Base-by-base conservation (phyloP, 129 eudicot genomes). In the Lactuca saligna region DNA sequence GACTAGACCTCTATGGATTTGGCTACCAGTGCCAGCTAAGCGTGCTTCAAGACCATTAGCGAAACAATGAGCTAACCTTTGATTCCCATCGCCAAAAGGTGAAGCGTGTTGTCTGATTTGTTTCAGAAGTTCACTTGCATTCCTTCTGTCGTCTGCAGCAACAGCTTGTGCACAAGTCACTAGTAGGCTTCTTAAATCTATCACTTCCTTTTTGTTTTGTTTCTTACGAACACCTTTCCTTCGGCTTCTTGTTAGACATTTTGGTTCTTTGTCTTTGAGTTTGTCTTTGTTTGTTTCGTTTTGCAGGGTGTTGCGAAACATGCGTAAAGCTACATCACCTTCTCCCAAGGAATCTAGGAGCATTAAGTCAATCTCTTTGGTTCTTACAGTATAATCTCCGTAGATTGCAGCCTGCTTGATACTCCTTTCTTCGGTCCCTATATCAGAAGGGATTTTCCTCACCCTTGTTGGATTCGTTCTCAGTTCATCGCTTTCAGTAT, bases 11-110 rank as follows among this genome's bases (percentile, higher is more conserved):
- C 65, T 72, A 42, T 83, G 80, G 25, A 81, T 70, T 48, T 77
- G 87, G 38, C 77, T 64, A 5, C 88, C 96, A 0, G 79, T 88
- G 17, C 96, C 96, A 20, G 90, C 91, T 82, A 88, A 44, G 20
- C 96, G 96, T 20, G 97, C 94, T 79, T 86, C 93, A 3, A 91
- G 81, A 49, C 85, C 96, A 62, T 88, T 72, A 35, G 94, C 96
- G 49, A 88, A 78, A 53, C 75, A 84, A 72, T 86, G 87, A 16
- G 97, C 96, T 66, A 91, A 51, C 68, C 97, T 74, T 50, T 91
- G 89, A 38, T 49, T 73, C 16, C 96, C 96, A 60, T 88, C 96
- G 5, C 97, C 97, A 14, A 34, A 70, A 16, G 91, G 80, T 7
- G 89, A 84, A 33, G 96, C 81, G 57, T 92, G 94, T 17, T 69